Percentiles rank a stretch among this genome's conserved stretches.
phyloP scores from a whole-genome alignment of 768 basidiomycete species.

The Asterophora lycoperdoides region DNA sequence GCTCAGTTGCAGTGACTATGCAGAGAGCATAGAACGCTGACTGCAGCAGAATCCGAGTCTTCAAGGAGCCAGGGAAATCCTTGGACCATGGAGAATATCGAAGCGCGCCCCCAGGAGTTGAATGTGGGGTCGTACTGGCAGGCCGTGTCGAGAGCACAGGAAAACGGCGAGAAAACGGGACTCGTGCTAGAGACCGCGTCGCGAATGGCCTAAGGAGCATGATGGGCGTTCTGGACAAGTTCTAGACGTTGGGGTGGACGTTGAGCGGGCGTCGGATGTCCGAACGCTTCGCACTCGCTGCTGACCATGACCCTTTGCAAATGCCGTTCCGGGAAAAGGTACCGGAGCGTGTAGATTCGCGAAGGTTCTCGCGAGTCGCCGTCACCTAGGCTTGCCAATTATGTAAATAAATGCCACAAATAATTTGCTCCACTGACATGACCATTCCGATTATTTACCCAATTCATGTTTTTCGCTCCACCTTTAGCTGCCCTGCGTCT shows the following conservation, averaged over 20 bases:
- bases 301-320: too few relatives aligned
- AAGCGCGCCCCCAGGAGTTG: background rate
- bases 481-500: too few relatives aligned
- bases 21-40: constrained; percentile 32
- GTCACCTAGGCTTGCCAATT: too few relatives aligned
- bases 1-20: constrained; percentile 28
- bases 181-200: background rate
- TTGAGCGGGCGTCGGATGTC: too few relatives aligned
- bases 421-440: too few relatives aligned
- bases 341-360: too few relatives aligned
- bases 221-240: background rate
- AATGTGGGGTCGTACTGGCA: background rate
- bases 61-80: constrained; percentile 30
- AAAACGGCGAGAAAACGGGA: background rate
- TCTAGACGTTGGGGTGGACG: background rate
- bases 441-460: too few relatives aligned
- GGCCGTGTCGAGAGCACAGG: background rate
- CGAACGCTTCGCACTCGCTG: too few relatives aligned
- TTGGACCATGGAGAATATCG: constrained; percentile 41
- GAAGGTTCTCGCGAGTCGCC: too few relatives aligned
- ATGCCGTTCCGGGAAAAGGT: too few relatives aligned
- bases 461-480: constrained; percentile 9
- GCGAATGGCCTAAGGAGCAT: background rate
- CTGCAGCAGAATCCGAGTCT: constrained; percentile 31
- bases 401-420: too few relatives aligned